Evolutionary conservation across 371 early-diverging fungal genomes (phyloP), one percentile per base, ranked within the genome.

Genomic region (Mucor mucedo): DNA sequence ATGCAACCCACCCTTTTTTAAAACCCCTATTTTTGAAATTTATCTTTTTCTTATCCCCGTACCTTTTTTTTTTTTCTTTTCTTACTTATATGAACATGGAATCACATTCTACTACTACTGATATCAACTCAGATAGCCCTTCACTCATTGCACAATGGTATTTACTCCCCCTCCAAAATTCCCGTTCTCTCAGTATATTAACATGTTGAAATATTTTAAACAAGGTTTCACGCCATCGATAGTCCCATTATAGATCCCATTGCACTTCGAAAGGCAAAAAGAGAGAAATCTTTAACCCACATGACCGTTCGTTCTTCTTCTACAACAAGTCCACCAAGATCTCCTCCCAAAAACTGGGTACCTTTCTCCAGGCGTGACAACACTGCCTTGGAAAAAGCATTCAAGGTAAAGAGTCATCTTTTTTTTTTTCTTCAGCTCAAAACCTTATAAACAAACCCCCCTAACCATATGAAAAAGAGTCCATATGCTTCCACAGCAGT

Each of bases 301-400:
- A 47, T 58, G 13, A 6, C 35, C 14, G 14, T 10, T 16, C 49
- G 8, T 6, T n/a, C 38, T 32, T 58, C 58, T 39, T 39, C 49
- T 0, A 27, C 48, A 14, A 14, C 61, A 14, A 58, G 16, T 13
- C 41, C 35, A 16, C 9, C 30, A 5, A 41, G 8, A 52, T 16
- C 16, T 16, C 38, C 47, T 2, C 57, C 63, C 5, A 70, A 72
- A 48, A 75, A 84, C 8, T 89, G 89, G 89, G 70, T 84, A 5
- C 80, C 87, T 2, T 87, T 89, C 65, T 84, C 85, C 6, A 80
- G 75, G 48, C 77, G 87, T 13, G 89, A 89, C 62, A 84, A 83
- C 11, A 71, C 69, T 52, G 84, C 82, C 21, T 67, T 88, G 6
- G 89, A 88, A 66, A 76, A 75, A 42, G 87, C 85, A 1, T 88